A percentile compares a stretch with the other conserved stretches of the same genome.
Evolutionary conservation across 2,329 filamentous ascomycete species (phyloP).

Genomic region (Xylogone sp.): DNA sequence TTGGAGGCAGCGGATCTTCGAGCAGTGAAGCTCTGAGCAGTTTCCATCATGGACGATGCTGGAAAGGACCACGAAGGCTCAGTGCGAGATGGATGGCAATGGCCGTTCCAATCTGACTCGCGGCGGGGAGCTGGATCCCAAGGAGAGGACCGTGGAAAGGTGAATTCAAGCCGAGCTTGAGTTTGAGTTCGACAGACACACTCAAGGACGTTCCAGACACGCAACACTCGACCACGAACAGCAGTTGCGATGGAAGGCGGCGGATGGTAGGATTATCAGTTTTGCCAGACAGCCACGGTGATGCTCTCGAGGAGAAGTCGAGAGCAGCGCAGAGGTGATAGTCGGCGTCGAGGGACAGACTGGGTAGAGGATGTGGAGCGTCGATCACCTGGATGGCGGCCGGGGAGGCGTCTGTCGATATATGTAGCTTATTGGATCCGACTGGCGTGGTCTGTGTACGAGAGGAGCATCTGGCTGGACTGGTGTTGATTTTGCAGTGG

Average conservation of each 20-base stretch:
- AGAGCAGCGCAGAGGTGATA: neutral
- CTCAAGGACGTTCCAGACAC: no score
- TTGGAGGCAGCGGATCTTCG: slow-evolving; percentile 66
- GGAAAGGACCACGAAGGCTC: slow-evolving; percentile 22
- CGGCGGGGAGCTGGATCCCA: slow-evolving; percentile 1
- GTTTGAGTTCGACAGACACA: neutral
- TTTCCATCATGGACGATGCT: slow-evolving; percentile 42
- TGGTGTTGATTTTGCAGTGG: slow-evolving; percentile 17
- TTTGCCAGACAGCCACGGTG: neutral
- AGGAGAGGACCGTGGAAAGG: slow-evolving; percentile 1
- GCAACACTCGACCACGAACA: neutral
- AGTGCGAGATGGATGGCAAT: slow-evolving; percentile 1
- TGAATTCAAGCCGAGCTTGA: neutral
- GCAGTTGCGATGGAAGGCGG: neutral
- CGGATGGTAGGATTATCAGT: neutral
- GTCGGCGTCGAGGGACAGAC: slow-evolving; percentile 12
- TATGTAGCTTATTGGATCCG: slow-evolving; percentile 29
- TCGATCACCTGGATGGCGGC: slow-evolving; percentile 35
- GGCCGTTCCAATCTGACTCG: neutral
- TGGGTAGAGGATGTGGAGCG: slow-evolving; percentile 30
- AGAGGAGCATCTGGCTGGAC: slow-evolving; percentile 10
- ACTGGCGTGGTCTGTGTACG: slow-evolving; percentile 18
- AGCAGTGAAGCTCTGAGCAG: slow-evolving; percentile 63
- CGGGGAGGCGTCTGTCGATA: slow-evolving; percentile 29
- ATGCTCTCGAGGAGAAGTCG: neutral